phyloP scores from a whole-genome alignment of 202 grass and related monocot species.

The Cymbopogon flexuosus region DNA sequence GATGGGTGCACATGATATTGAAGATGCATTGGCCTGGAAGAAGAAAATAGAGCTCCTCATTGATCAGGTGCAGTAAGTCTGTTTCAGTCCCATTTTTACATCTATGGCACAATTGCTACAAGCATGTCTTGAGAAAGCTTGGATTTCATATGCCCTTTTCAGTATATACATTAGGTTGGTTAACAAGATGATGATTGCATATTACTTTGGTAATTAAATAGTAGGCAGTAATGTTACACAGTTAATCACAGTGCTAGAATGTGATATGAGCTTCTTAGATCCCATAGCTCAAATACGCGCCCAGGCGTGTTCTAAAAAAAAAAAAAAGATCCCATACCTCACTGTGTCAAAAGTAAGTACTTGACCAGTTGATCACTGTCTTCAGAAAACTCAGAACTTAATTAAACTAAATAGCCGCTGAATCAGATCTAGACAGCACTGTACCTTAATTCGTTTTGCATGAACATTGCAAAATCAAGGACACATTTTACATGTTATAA shows the following conservation, averaged over 20 bases:
- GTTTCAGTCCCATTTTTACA: background rate
- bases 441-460: background rate
- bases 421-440: background rate
- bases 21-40: conserved; percentile 84
- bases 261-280: conserved; percentile 8
- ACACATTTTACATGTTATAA: background rate
- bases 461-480: background rate
- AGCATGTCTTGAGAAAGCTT: background rate
- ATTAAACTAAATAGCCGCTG: background rate
- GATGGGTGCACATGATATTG: conserved; percentile 88
- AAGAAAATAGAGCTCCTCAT: conserved; percentile 83
- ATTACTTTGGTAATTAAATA: background rate
- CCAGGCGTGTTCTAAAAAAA: too few relatives aligned
- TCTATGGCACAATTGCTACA: background rate
- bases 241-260: conserved; percentile 12
- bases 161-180: background rate
- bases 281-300: too few relatives aligned
- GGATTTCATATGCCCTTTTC: background rate
- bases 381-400: background rate
- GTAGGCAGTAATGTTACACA: background rate
- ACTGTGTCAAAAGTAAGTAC: background rate
- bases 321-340: background rate
- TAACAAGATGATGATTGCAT: background rate
- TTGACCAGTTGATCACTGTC: background rate
- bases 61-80: conserved; percentile 61